phyloP scores from a whole-genome alignment of 140 eudicot genomes.

The Bidens hawaiensis region DNA sequence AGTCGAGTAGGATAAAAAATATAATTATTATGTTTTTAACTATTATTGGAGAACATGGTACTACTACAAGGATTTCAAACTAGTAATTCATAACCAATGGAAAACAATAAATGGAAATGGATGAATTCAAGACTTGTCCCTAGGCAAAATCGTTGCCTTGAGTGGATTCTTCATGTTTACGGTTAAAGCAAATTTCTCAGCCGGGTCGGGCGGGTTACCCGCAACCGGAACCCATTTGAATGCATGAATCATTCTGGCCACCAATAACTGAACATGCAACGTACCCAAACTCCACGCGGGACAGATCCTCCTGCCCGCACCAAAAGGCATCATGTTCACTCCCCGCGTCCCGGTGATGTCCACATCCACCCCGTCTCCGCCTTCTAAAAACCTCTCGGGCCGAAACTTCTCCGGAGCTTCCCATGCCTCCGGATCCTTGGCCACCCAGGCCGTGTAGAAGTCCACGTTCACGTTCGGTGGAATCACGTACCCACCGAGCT shows the following conservation, averaged over 20 bases:
- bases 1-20: too few species aligned
- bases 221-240: constrained; percentile 80
- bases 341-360: constrained; percentile 78
- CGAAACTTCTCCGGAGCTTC: constrained; percentile 59
- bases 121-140: constrained; percentile 24
- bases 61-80: too few species aligned
- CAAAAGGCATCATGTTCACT: constrained; percentile 81
- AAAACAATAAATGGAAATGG: neutral
- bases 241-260: constrained; percentile 84
- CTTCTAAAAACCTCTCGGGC: constrained; percentile 78
- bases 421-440: constrained; percentile 80
- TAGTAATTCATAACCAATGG: too few species aligned
- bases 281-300: constrained; percentile 87
- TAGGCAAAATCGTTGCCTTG: constrained; percentile 56
- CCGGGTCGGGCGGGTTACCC: constrained; percentile 84
- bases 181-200: constrained; percentile 85
- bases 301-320: constrained; percentile 88
- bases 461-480: constrained; percentile 78
- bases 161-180: constrained; percentile 82
- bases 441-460: constrained; percentile 86
- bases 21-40: too few species aligned
- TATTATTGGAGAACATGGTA: too few species aligned
- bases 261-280: constrained; percentile 60
- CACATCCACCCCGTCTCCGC: constrained; percentile 73
- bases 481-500: constrained; percentile 74